Base-by-base conservation (phyloP, 371 early-diverging fungal species). In the Syncephalastrum sp. region DNA sequence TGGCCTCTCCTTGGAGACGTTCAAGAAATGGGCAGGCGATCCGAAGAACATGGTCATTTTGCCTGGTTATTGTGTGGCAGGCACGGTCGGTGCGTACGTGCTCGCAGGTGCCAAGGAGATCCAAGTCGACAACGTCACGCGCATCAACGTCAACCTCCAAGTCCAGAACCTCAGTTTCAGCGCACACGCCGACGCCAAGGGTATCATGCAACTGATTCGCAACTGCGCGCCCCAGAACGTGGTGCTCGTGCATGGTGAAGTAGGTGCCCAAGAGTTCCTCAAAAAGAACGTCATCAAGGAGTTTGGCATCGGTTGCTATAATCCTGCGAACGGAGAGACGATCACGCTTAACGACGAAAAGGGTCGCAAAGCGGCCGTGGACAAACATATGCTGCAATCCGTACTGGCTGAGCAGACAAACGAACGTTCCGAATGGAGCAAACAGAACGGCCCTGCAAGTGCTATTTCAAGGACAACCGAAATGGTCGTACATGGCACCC, bases 181-280 rank as follows among this genome's bases (percentile, higher is more conserved):
- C 64, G 99, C 99, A 0, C 99, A 99, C 53, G 99, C 99, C 1
- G 99, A 99, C 70, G 92, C 96, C 5, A 94, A 95, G 70, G 99
- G 99, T 8, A 99, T 99, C 56, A 82, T 99, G 88, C 93, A 95
- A 72, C 76, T 99, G 29, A 93, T 99, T 52, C 84, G 90, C 1
- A 94, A 95, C 74, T 94, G 94, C 41, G 85, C 87, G 45, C 97
- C 99, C 8, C 81, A 86, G 24, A 92, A 98, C 75, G 97, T 99
- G 1, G 91, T 99, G 25, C 76, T 99, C n/a, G 99, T 99, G 0
- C 99, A 99, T 64, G 99, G 99, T 3, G 99, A 99, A 64, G 90
- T 88, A 67, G 72, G 73, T 8, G 90, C 93, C 55, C 99, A 99
- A 99, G 85, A 82, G 14, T 83, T 82, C 42, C 70, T 99, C 45